Conservation (phyloP, 345 rosid species). For the Eucalyptus guilfoylei region DNA sequence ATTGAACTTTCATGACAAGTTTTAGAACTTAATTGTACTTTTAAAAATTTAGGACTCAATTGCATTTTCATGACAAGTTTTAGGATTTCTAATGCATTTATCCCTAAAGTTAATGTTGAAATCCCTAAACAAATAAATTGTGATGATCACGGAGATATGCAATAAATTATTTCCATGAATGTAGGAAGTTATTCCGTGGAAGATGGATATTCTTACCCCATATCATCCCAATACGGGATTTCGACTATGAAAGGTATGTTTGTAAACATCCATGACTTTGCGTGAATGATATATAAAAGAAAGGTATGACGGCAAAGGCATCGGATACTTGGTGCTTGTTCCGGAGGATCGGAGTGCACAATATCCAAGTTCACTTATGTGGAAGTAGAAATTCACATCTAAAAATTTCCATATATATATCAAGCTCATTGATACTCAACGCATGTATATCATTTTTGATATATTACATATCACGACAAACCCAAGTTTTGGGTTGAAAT, state of each 20-base stretch:
- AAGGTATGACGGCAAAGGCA: not conserved
- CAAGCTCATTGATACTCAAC: not conserved
- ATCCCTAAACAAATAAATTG: not conserved
- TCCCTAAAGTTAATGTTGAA: not conserved
- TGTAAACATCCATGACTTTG: not conserved
- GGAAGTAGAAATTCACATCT: not conserved
- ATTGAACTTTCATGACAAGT: rapidly evolving
- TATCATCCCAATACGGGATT: not conserved
- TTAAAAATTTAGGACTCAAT: rapidly evolving
- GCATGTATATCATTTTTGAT: not conserved
- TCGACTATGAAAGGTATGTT: not conserved
- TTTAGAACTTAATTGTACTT: rapidly evolving
- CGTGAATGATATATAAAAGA: not conserved
- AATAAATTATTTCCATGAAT: not conserved
- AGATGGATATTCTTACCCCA: not conserved
- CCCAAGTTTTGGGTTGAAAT: not conserved
- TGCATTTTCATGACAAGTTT: no score
- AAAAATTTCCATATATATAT: not conserved
- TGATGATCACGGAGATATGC: not conserved
- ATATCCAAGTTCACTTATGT: not conserved
- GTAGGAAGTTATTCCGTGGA: not conserved
- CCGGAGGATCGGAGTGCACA: not conserved
- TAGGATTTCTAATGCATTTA: no score
- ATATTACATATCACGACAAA: not conserved
- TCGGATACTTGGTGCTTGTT: not conserved